Evolutionary conservation across 139 green algal species (phyloP).

Genomic region (Micromonas commoda): DNA sequence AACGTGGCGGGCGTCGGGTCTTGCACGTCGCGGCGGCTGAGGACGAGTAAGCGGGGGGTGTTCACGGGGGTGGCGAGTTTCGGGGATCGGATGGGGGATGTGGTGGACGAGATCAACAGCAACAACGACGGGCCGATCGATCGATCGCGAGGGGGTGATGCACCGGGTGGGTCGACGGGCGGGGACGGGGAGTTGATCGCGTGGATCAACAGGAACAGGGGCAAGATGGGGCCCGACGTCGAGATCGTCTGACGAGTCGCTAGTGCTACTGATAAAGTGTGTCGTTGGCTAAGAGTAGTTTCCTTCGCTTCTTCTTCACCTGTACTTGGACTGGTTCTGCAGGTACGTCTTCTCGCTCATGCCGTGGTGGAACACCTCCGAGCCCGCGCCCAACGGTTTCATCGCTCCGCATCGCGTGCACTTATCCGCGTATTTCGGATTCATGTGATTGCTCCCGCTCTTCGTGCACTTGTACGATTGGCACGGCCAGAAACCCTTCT

Average conservation of each 20-base stretch:
- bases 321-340: neutral
- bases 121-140: neutral
- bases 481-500: conserved; percentile 11
- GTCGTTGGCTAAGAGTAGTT: too few species aligned
- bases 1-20: conserved; percentile 21
- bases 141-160: too few species aligned
- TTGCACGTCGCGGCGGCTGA: neutral
- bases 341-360: neutral
- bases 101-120: neutral
- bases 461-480: conserved; percentile 22
- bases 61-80: conserved; percentile 18
- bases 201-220: neutral
- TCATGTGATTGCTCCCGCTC: conserved; percentile 4
- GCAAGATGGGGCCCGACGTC: neutral
- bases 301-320: neutral
- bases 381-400: neutral
- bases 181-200: too few species aligned
- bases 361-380: neutral
- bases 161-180: too few species aligned
- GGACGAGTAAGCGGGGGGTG: neutral
- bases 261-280: too few species aligned
- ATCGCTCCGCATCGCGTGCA: conserved; percentile 1
- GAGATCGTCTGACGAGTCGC: neutral
- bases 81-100: neutral
- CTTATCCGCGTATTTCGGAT: conserved; percentile 6